phyloP scores from a whole-genome alignment of 345 rosid genomes.

The Rhodomyrtus tomentosa region DNA sequence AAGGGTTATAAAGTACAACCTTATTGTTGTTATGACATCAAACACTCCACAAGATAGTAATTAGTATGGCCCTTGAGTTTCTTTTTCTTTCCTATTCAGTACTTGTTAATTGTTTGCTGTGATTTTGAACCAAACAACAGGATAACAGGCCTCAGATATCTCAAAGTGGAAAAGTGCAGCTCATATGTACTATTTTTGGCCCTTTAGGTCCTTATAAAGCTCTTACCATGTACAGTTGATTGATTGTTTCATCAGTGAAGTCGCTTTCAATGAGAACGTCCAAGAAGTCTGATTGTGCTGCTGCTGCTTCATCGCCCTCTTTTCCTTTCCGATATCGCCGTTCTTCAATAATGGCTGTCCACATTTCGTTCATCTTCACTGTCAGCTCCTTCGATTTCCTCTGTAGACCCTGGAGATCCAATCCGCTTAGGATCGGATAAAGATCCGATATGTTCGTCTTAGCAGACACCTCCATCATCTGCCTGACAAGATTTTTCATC shows the following conservation, averaged over 20 bases:
- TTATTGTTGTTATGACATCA: neutral
- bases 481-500: constrained; percentile 4
- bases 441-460: constrained; percentile 23
- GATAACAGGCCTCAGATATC: neutral
- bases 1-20: neutral
- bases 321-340: constrained; percentile 5
- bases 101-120: neutral
- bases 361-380: constrained; percentile 1
- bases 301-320: neutral
- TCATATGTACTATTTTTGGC: neutral
- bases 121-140: neutral
- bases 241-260: constrained; percentile 13
- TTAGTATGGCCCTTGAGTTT: neutral
- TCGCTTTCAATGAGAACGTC: constrained; percentile 17
- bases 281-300: constrained; percentile 9
- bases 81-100: neutral
- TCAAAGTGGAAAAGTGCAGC: neutral
- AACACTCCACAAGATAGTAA: neutral
- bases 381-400: constrained; percentile 11
- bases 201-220: neutral
- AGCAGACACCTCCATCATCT: constrained; percentile 9
- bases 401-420: constrained; percentile 17
- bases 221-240: neutral
- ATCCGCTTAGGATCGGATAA: constrained; percentile 10
- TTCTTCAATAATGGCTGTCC: neutral